phyloP scores from a whole-genome alignment of 2,329 filamentous ascomycete species.

The Microascus cirrosus region DNA sequence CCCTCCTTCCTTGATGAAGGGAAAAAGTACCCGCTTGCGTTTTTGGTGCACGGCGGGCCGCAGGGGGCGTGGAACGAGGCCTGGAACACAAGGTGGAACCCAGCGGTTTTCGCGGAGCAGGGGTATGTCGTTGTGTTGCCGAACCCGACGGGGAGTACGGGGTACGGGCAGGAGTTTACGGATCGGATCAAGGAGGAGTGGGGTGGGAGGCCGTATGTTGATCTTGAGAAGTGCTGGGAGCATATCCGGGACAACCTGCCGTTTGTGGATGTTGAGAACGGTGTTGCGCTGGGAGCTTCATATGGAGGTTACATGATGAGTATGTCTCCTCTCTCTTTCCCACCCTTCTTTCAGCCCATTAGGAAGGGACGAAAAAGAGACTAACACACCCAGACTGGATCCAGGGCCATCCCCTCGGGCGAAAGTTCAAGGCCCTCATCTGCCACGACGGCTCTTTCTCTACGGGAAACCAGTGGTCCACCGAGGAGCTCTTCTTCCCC shows the following conservation, averaged over 20 bases:
- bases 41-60: slow-evolving; percentile 75
- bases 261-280: slow-evolving; percentile 57
- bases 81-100: slow-evolving; percentile 81
- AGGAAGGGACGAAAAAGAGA: not conserved
- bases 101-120: slow-evolving; percentile 75
- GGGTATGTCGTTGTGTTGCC: slow-evolving; percentile 74
- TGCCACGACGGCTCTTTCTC: slow-evolving; percentile 82
- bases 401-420: slow-evolving; percentile 72
- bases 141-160: slow-evolving; percentile 75
- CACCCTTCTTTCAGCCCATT: not conserved
- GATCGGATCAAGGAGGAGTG: slow-evolving; percentile 71
- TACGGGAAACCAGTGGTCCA: slow-evolving; percentile 51
- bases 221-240: slow-evolving; percentile 69
- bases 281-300: slow-evolving; percentile 64
- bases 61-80: slow-evolving; percentile 65
- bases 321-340: slow-evolving; percentile 16
- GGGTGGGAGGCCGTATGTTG: slow-evolving; percentile 76
- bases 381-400: slow-evolving; percentile 57
- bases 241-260: slow-evolving; percentile 54
- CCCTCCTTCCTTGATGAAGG: slow-evolving; percentile 52
- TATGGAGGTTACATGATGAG: slow-evolving; percentile 71
- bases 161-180: slow-evolving; percentile 67
- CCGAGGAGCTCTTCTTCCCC: slow-evolving; percentile 61
- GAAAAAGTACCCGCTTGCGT: slow-evolving; percentile 69
- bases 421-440: slow-evolving; percentile 78